Evolutionary conservation across 1,139 yeast genomes (phyloP).

Genomic region (Wickerhamomyces sp.): DNA sequence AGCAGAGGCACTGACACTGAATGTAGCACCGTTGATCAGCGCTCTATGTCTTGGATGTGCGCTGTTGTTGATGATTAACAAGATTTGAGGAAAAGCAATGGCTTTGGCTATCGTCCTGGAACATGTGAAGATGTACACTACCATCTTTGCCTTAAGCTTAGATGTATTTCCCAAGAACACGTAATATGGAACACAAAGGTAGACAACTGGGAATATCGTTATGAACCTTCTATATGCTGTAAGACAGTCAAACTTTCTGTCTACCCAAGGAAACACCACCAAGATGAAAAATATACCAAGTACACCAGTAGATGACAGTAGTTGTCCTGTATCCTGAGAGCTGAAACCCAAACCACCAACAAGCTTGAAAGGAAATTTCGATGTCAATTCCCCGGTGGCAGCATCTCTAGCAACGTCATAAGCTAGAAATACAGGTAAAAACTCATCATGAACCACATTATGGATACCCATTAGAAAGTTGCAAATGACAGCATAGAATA

Average conservation of each 20-base stretch:
- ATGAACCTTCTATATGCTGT: conserved; percentile 39
- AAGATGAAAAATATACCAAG: conserved; percentile 49
- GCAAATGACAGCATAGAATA: conserved; percentile 35
- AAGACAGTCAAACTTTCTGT: conserved; percentile 43
- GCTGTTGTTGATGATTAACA: conserved; percentile 42
- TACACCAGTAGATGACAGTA: conserved; percentile 52
- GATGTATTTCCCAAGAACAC: conserved; percentile 30
- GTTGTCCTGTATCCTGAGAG: conserved; percentile 47
- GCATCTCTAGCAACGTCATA: conserved; percentile 34
- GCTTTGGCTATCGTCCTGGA: conserved; percentile 30
- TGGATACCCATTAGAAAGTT: conserved; percentile 45
- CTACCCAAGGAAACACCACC: conserved; percentile 50
- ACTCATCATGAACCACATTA: conserved; percentile 50
- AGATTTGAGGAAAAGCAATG: conserved; percentile 36
- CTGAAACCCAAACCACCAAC: conserved; percentile 46
- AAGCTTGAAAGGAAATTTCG: conserved; percentile 43
- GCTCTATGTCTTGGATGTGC: conserved; percentile 45
- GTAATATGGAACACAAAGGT: conserved; percentile 44
- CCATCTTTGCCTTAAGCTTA: conserved; percentile 3
- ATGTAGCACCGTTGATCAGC: conserved; percentile 43
- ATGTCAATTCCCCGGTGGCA: conserved; percentile 18
- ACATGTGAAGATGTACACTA: conserved; percentile 26
- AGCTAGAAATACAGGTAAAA: conserved; percentile 55
- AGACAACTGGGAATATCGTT: conserved; percentile 41
- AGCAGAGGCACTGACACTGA: conserved; percentile 47